Base-by-base conservation (phyloP, 2,329 filamentous ascomycete genomes). In the Cercospora sp. region DNA sequence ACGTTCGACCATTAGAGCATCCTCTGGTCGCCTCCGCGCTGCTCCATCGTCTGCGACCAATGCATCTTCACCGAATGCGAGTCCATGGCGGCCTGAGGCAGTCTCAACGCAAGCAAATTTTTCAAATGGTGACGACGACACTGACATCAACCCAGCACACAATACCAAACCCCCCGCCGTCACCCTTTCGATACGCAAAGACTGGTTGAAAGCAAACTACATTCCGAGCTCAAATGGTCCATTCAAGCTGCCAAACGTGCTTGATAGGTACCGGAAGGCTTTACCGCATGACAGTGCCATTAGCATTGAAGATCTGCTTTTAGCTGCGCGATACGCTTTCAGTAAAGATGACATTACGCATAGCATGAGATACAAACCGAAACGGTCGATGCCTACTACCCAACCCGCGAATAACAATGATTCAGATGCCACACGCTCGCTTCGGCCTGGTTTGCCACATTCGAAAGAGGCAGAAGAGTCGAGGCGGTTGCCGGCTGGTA, bases 341-440 rank as follows among this genome's bases (percentile, higher is more conserved):
- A 63, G 69, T 16, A 76, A 75, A 6, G 72, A 74, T 39, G 74
- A 78, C 60, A 73, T 77, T 60, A 73, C 77, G 5, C 73, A 74
- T 4, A 72, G 75, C 30, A 79, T 78, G 77, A 51, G 33, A 28
- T 64, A 57, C 31, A 3, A 36, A 39, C 28, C 30, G 6, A 58
- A 39, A 30, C 33, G n/a, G 5, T 6, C 26, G 18, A 39, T 18
- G 10, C 20, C 39, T 8, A 51, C 31, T 18, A 48, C 2, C 28
- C 20, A 33, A 9, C 13, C 10, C 48, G 48, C 48, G 48, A 28
- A 16, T 5, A 23, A 53, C 5, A 23, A 53, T 53, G 48, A 23
- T 23, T 16, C 48, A 28, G 48, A 28, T 53, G 10, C 12, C 20
- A 16, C 20, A 53, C 48, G 48, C 48, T 28, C 48, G 48, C 48